phyloP scores from a whole-genome alignment of 208 protist genomes.

The Tritrichomonas musculus region DNA sequence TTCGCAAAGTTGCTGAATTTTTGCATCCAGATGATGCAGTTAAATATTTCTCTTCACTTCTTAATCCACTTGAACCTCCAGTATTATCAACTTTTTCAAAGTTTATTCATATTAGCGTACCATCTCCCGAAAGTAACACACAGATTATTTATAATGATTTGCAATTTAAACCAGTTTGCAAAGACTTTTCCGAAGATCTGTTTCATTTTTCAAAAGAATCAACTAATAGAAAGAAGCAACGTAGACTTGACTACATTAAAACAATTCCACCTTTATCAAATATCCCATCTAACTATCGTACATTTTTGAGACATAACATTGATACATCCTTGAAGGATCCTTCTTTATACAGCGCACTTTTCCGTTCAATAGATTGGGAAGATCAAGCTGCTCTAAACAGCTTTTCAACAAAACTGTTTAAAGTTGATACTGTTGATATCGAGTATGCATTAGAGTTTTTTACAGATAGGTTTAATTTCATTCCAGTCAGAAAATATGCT shows the following conservation, averaged over 20 bases:
- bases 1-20: not conserved
- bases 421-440: not conserved
- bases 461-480: not conserved
- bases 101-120: not conserved
- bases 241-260: not conserved
- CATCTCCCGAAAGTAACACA: not conserved
- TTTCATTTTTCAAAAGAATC: not conserved
- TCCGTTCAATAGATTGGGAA: not conserved
- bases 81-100: not conserved
- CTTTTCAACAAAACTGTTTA: not conserved
- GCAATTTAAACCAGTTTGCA: not conserved
- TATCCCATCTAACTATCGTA: not conserved
- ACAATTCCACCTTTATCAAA: not conserved
- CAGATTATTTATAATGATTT: not conserved
- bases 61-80: not conserved
- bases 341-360: not conserved
- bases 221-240: too few relatives aligned
- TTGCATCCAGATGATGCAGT: not conserved
- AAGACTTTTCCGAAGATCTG: not conserved
- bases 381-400: not conserved
- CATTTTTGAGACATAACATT: not conserved
- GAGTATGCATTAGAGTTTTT: slow-evolving; percentile 24
- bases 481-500: not conserved
- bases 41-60: not conserved
- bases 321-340: not conserved